phyloP scores from a whole-genome alignment of 495 filamentous ascomycete genomes.

The Annulohypoxylon maeteangense region DNA sequence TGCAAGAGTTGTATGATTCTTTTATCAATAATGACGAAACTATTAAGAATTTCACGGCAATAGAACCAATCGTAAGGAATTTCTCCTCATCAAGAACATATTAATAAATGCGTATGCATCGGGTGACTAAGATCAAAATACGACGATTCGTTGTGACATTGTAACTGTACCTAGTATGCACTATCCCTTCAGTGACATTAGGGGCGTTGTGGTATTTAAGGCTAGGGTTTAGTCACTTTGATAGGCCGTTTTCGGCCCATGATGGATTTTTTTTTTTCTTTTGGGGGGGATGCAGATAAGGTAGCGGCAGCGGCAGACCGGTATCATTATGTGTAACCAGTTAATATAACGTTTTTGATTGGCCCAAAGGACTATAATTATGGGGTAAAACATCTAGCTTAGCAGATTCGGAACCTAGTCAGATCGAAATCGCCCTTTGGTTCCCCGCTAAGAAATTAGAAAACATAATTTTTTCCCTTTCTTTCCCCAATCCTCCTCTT shows the following conservation, averaged over 20 bases:
- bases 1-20: not conserved
- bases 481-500: conserved; percentile 24
- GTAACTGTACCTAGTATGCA: conserved; percentile 19
- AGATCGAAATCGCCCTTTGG: conserved; percentile 31
- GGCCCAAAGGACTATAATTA: not conserved
- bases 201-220: conserved; percentile 1
- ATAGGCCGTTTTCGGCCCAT: conserved; percentile 35
- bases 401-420: conserved; percentile 37
- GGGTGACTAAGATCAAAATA: conserved; percentile 13
- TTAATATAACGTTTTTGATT: conserved; percentile 20
- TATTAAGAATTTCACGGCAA: not conserved
- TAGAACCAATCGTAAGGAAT: conserved; percentile 18
- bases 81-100: not conserved
- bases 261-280: conserved; percentile 17
- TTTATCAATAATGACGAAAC: conserved; percentile 16
- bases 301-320: conserved; percentile 1
- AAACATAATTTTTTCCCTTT: conserved; percentile 27
- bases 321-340: conserved; percentile 31
- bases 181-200: not conserved
- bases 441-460: conserved; percentile 36
- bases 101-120: not conserved
- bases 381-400: conserved; percentile 31
- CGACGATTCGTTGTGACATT: conserved; percentile 3
- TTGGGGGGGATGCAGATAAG: conserved; percentile 19
- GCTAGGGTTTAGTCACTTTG: conserved; percentile 6